Base-by-base conservation (phyloP, 306 rosid genomes). In the Malus sylvestris region DNA sequence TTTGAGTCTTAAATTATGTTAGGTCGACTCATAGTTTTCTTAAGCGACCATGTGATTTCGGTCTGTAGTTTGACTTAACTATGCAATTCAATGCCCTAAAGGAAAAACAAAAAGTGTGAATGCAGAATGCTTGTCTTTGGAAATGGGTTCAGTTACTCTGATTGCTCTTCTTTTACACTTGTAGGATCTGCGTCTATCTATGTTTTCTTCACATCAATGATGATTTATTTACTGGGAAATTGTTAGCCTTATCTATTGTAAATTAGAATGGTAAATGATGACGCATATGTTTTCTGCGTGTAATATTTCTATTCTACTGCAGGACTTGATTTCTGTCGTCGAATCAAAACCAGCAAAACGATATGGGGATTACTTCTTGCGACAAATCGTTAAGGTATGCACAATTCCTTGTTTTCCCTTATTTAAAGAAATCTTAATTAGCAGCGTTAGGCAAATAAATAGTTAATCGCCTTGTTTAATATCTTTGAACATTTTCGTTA, bases 311-410 rank as follows among this genome's bases (percentile, higher is more conserved):
- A 45, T 61, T 77, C 78, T 89, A 42, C 69, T 83, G 86, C 93
- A 95, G 97, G 96, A 96, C 78, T 76, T 79, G 60, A 65, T 96
- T 73, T 83, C 76, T 52, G 99, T 91, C 51, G 82, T 83, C 2
- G 93, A 92, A 80, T 88, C 98, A 1, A 96, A 93, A 80, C 86
- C 89, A 46, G 71, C 86, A 69, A 96, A 90, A 78, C 87, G 86
- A 33, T 89, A 92, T 42, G 98, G 97, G 45, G 99, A 96, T 83
- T 91, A 84, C 86, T 92, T 92, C 79, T 83, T 92, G 88, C 97
- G 97, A 23, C 99, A 95, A 83, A 85, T 95, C 75, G 93, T 83
- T 75, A 89, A 92, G 93, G 99, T 95, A 74, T 73, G 89, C 58
- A 33, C 40, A 27, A 9, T 51, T 75, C 70, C 35, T 10, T 62